Percentiles rank a stretch among this genome's conserved stretches.
These are phyloP conservation scores for Clausena lansium DNA, from an alignment of 345 rosid genomes.

Conservation along the genomic window DNA sequence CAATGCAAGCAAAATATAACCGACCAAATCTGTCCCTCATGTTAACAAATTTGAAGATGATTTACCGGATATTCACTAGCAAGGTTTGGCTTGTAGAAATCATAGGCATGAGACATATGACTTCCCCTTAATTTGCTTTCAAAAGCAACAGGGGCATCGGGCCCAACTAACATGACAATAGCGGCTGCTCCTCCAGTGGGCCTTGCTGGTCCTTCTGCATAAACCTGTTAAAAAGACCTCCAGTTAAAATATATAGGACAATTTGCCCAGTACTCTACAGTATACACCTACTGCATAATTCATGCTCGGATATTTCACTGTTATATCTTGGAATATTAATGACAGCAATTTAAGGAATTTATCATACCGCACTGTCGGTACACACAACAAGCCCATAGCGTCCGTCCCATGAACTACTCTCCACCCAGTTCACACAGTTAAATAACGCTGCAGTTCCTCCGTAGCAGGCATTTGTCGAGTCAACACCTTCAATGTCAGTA, in stretches of 20 bases:
- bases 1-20: not conserved
- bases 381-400: constrained; percentile 95
- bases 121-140: constrained; percentile 96
- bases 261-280: not conserved
- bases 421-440: constrained; percentile 99
- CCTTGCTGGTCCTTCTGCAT: constrained; percentile 99
- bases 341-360: constrained; percentile 2
- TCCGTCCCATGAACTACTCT: constrained; percentile 98
- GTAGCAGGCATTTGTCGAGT: constrained; percentile 96
- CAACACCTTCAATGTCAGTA: constrained; percentile 98
- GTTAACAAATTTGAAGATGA: not conserved
- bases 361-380: constrained; percentile 96
- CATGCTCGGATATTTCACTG: not conserved
- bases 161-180: constrained; percentile 87
- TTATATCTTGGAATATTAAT: not conserved
- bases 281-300: not conserved
- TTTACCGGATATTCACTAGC: constrained; percentile 99
- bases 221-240: constrained; percentile 61
- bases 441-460: constrained; percentile 99
- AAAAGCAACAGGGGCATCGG: constrained; percentile 88
- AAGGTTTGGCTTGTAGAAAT: constrained; percentile 98
- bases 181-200: constrained; percentile 99
- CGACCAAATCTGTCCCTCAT: not conserved
- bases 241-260: constrained; percentile 17
- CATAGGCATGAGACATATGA: constrained; percentile 96